phyloP scores from a whole-genome alignment of 257 asterid genomes.

The Datura wrightii region DNA sequence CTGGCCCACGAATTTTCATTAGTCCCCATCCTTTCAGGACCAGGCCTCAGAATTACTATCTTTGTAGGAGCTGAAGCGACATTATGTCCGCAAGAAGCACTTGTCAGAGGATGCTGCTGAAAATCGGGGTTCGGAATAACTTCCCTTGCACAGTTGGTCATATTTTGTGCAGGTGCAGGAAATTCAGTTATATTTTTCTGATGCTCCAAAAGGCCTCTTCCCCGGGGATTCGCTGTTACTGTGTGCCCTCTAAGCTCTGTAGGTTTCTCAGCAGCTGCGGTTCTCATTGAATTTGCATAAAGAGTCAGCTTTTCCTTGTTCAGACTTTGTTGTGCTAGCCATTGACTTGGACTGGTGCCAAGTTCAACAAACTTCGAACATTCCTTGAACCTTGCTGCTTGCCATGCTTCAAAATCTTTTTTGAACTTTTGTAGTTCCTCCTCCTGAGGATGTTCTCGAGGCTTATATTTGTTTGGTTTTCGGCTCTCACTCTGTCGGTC shows the following conservation, averaged over 20 bases:
- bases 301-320: slow-evolving; percentile 71
- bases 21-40: slow-evolving; percentile 59
- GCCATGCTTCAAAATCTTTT: slow-evolving; percentile 97
- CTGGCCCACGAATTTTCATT: slow-evolving; percentile 68
- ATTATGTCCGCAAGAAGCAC: slow-evolving; percentile 42
- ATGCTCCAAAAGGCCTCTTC: slow-evolving; percentile 43
- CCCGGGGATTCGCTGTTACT: slow-evolving; percentile 37
- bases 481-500: slow-evolving; percentile 41
- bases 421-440: slow-evolving; percentile 92
- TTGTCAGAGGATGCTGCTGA: slow-evolving; percentile 42
- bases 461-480: slow-evolving; percentile 60
- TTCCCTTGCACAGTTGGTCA: slow-evolving; percentile 42
- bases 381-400: slow-evolving; percentile 69
- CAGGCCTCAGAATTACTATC: slow-evolving; percentile 91
- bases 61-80: slow-evolving; percentile 56
- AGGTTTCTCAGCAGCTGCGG: slow-evolving; percentile 37
- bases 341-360: slow-evolving; percentile 62
- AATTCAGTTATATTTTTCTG: slow-evolving; percentile 37
- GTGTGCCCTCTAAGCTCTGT: slow-evolving; percentile 41
- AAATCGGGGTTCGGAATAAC: slow-evolving; percentile 35
- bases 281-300: slow-evolving; percentile 58
- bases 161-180: slow-evolving; percentile 46
- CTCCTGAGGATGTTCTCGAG: slow-evolving; percentile 97
- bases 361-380: slow-evolving; percentile 60
- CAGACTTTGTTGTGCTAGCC: slow-evolving; percentile 81